Evolutionary conservation across 331 rosid species (phyloP).

Genomic region (Quercus phellos): DNA sequence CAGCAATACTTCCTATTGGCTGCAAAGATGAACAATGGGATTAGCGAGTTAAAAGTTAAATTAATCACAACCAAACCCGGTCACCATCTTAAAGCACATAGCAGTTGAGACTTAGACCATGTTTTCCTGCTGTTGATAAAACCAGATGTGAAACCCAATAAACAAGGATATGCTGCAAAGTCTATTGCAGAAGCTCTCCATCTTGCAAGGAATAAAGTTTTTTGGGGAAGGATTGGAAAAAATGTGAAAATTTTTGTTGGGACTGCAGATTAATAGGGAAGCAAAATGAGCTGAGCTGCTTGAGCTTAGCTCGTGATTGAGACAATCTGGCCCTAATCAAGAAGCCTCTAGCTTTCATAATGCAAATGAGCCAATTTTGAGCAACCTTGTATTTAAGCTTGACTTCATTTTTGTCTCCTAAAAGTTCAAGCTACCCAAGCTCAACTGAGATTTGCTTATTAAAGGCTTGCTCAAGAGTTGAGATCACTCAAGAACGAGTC

Average conservation of each 20-base stretch:
- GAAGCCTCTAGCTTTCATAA: neutral
- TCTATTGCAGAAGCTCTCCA: constrained; percentile 13
- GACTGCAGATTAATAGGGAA: neutral
- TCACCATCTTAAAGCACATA: constrained; percentile 21
- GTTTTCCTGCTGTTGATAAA: constrained; percentile 15
- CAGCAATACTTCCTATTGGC: constrained; percentile 93
- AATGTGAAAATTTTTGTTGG: neutral
- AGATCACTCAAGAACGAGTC: neutral
- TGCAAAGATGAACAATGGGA: constrained; percentile 37
- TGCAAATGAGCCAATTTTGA: neutral
- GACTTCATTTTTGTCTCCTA: neutral
- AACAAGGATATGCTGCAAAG: neutral
- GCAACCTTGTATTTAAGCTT: neutral
- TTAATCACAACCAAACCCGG: neutral
- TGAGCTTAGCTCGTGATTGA: neutral
- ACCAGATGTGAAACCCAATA: constrained; percentile 8
- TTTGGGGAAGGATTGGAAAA: neutral
- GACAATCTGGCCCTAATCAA: neutral
- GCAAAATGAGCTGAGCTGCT: neutral
- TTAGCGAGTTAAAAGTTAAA: constrained; percentile 1
- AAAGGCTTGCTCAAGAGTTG: neutral
- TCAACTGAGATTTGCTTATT: neutral
- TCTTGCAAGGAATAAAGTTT: constrained; percentile 7
- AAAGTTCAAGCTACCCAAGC: neutral
- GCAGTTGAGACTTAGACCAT: neutral